Evolutionary conservation across 2,329 filamentous ascomycete species (phyloP).

Genomic region (Pestalotiopsis fici): DNA sequence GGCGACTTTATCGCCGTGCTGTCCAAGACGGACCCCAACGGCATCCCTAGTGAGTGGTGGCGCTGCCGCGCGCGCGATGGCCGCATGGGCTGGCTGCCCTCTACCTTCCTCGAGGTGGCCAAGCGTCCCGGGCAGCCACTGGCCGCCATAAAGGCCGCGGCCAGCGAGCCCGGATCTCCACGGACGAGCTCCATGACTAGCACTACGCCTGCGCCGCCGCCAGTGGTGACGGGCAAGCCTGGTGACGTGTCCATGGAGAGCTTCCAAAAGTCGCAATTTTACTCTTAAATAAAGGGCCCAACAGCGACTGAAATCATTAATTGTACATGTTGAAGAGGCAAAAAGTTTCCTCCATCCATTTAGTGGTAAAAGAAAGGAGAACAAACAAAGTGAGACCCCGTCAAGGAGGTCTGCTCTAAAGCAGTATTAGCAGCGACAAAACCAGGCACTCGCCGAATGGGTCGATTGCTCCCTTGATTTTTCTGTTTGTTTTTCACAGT

Average conservation of each 20-base stretch:
- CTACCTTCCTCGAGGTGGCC: conserved; percentile 82
- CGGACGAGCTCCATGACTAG: conserved; percentile 54
- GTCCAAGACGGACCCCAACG: conserved; percentile 87
- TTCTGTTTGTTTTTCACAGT: too few relatives aligned
- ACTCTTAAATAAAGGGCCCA: conserved; percentile 34
- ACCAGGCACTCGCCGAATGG: too few relatives aligned
- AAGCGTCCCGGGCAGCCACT: conserved; percentile 52
- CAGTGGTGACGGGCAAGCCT: conserved; percentile 44
- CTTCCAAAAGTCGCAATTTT: conserved; percentile 61
- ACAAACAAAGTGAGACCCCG: too few relatives aligned
- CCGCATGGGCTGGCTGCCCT: conserved; percentile 86
- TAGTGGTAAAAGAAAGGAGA: too few relatives aligned
- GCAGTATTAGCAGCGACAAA: too few relatives aligned
- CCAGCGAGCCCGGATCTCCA: conserved; percentile 41
- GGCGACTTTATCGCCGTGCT: conserved; percentile 94
- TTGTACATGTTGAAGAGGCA: not conserved
- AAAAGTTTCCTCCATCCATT: too few relatives aligned
- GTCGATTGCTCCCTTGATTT: too few relatives aligned
- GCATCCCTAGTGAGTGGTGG: conserved; percentile 96
- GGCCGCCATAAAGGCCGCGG: conserved; percentile 52
- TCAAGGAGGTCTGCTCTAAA: too few relatives aligned
- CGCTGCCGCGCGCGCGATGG: conserved; percentile 88
- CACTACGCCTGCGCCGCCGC: conserved; percentile 28
- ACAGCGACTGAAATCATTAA: not conserved
- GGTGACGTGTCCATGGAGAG: conserved; percentile 55